These are phyloP conservation scores for Chernovozyma sophiae-reginae DNA, from an alignment of 1,139 yeast species.

Conservation along the genomic window DNA sequence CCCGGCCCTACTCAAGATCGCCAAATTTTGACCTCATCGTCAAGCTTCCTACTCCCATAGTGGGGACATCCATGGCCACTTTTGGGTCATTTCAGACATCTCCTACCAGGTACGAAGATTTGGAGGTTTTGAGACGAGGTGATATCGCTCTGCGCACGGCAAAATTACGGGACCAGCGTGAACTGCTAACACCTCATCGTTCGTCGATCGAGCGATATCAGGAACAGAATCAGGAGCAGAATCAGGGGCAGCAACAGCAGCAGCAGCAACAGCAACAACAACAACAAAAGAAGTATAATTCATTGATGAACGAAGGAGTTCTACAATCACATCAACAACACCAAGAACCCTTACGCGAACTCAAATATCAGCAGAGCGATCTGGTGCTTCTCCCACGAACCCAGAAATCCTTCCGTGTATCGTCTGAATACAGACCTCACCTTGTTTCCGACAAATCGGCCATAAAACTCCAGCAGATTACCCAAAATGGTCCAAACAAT, in stretches of 20 bases:
- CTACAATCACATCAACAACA: no score
- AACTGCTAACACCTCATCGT: not conserved
- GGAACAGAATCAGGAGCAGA: not conserved
- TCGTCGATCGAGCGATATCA: not conserved
- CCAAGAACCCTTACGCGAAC: no score
- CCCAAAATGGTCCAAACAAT: conserved; percentile 6
- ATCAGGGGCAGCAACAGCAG: not conserved
- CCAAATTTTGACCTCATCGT: conserved; percentile 6
- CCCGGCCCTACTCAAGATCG: not conserved
- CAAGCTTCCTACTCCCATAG: conserved; percentile 5
- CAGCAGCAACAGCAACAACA: not conserved
- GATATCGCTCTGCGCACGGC: no score
- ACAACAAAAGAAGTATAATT: no score
- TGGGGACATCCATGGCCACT: conserved; percentile 2
- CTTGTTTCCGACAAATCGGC: conserved; percentile 12
- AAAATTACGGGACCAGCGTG: not conserved
- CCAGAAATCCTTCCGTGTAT: no score
- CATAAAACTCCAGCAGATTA: conserved; percentile 16
- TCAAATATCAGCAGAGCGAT: no score
- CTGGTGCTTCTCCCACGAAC: no score
- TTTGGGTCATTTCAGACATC: conserved; percentile 3
- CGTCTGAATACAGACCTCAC: conserved; percentile 34
- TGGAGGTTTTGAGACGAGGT: conserved; percentile 1
- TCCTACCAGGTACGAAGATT: conserved; percentile 1
- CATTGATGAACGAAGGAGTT: no score